Base-by-base conservation (phyloP, 495 filamentous ascomycete species). In the Penicillium paradoxum region DNA sequence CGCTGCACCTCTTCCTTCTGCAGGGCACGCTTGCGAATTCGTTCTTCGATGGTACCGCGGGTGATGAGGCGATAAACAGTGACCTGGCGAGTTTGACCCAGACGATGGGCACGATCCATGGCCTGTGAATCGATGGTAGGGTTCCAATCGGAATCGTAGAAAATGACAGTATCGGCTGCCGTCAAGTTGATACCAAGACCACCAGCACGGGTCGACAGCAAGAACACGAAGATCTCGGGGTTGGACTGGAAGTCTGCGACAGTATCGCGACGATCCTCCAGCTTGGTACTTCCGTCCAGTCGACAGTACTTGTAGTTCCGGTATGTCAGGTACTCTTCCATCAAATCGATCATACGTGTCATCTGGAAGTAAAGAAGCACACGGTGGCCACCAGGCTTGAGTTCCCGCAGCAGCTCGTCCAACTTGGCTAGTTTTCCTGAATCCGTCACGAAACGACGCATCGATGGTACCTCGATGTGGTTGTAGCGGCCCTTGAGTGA, bases 291-390 rank as follows among this genome's bases (percentile, higher is more conserved):
- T 64, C 93, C 93, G 59, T 98, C 93, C 27, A 98, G 82, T 17
- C 93, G 87, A 53, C 92, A 91, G 74, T 97, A 98, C 67, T 95
- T 96, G 83, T 95, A 97, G 71, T 97, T 96, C 58, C 93, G 86
- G 73, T 96, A 97, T 3, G 93, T 97, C 36, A 99, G 79, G 63
- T 97, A 99, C 70, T 99, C 93, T 63, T 99, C 93, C 87, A 97
- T 97, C 32, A 99, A 74, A 64, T 99, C 93, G 64, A 99, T 97
- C 93, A 99, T 99, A 59, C 88, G 85, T n/a, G 93, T 99, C 93
- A 99, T 99, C 73, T 99, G 93, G 85, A 99, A 99, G 77, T 99
- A 99, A n/a, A 99, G 77, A 7, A 99, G 82, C 15, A 99, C 93
- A 62, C 93, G 91, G 61, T 99, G 93, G 39, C 88, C 88, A 39